Percentiles rank a stretch among this genome's conserved stretches.
Conservation (phyloP, 345 rosid species). For the Salix arbutifolia region DNA sequence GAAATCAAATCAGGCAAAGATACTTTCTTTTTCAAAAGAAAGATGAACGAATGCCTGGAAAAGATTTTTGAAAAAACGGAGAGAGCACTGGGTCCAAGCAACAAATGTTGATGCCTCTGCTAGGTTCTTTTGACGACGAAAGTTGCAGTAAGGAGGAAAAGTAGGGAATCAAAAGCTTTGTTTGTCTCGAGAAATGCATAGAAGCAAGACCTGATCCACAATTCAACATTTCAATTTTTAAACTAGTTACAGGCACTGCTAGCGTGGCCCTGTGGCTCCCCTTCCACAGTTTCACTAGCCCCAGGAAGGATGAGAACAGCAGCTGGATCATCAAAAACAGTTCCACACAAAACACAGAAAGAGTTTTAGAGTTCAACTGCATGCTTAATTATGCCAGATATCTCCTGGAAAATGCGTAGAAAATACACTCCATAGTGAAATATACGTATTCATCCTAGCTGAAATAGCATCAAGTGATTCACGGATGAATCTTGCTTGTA, state of each 20-base stretch:
- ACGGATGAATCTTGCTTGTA: neutral
- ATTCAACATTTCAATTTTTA: too few species aligned
- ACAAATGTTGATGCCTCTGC: neutral
- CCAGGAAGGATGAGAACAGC: neutral
- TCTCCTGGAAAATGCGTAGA: too few species aligned
- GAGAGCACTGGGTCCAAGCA: neutral
- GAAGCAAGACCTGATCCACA: neutral
- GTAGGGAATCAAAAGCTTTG: neutral
- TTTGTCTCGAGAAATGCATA: neutral
- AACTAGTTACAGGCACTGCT: too few species aligned
- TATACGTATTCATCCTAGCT: too few species aligned
- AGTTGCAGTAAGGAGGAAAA: neutral
- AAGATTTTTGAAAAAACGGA: neutral
- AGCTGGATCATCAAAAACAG: too few species aligned
- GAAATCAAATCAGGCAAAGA: too few species aligned
- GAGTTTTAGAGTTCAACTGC: too few species aligned
- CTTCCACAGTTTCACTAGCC: too few species aligned
- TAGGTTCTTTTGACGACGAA: neutral
- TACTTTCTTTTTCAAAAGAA: neutral
- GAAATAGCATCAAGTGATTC: neutral
- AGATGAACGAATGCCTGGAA: neutral
- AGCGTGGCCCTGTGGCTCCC: too few species aligned
- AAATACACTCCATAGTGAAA: too few species aligned
- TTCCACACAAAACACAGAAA: too few species aligned
- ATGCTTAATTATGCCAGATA: too few species aligned